Evolutionary conservation across 768 basidiomycete species (phyloP).

Genomic region (Naganishia vishniacii): DNA sequence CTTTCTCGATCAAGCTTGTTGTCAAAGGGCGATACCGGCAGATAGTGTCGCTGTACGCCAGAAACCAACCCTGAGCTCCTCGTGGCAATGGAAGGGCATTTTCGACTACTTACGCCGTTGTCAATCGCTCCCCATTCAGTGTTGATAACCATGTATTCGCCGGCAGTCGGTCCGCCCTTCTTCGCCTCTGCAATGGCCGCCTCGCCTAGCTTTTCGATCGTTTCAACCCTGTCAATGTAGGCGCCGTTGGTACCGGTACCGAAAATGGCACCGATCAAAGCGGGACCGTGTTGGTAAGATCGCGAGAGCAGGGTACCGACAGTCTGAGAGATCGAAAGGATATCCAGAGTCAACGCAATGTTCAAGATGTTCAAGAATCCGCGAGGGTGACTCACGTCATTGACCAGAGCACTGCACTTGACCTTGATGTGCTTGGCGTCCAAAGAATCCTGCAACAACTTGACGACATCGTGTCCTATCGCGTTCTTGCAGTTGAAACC

Average conservation of each 20-base stretch:
- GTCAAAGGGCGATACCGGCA: conserved; percentile 85
- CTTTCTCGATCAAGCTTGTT: conserved; percentile 85
- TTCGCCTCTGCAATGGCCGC: conserved; percentile 51
- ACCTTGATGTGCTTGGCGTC: conserved; percentile 88
- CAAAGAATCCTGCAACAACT: conserved; percentile 84
- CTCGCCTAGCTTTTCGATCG: conserved; percentile 75
- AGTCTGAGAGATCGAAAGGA: conserved; percentile 56
- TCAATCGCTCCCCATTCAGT: conserved; percentile 99
- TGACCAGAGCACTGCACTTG: conserved; percentile 83
- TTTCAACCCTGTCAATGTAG: conserved; percentile 80
- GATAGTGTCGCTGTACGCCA: conserved; percentile 61
- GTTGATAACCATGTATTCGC: conserved; percentile 79
- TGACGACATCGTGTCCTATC: conserved; percentile 79
- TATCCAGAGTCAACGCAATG: too few relatives aligned
- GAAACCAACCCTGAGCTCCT: conserved; percentile 4
- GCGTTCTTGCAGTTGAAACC: conserved; percentile 91
- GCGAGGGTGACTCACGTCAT: conserved; percentile 62
- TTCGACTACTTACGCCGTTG: conserved; percentile 63
- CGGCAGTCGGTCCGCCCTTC: conserved; percentile 50
- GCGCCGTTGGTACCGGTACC: conserved; percentile 99
- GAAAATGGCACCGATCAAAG: conserved; percentile 80
- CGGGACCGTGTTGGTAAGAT: conserved; percentile 88
- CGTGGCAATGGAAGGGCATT: background rate
- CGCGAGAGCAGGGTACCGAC: conserved; percentile 90
- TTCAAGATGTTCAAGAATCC: too few relatives aligned